A percentile compares a stretch with the other conserved stretches of the same genome.
phyloP scores from a whole-genome alignment of 202 grass and related monocot genomes.

The Saccharum hybrid region DNA sequence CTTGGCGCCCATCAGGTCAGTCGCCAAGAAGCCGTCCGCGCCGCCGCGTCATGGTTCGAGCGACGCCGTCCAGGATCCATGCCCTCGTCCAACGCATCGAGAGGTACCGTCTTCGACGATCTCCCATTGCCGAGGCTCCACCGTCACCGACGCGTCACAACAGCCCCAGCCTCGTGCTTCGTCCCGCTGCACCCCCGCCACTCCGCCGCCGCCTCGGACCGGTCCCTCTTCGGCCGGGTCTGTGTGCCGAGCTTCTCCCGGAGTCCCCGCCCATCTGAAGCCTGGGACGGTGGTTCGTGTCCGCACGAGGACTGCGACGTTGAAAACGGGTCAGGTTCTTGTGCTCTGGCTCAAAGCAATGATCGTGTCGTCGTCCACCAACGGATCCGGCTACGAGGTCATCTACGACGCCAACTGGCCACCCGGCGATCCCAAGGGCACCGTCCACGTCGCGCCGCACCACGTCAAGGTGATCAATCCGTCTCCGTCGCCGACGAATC shows the following conservation, averaged over 20 bases:
- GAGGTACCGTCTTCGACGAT: accelerated
- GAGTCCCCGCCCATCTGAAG: background rate
- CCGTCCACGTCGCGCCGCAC: background rate
- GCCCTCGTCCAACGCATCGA: no score
- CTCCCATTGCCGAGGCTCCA: background rate
- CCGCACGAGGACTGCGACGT: background rate
- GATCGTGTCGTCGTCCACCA: background rate
- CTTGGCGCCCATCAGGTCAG: background rate
- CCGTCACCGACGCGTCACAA: background rate
- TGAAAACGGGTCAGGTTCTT: background rate
- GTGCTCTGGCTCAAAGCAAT: constrained; percentile 11
- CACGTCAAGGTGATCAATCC: background rate
- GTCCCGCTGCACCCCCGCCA: background rate
- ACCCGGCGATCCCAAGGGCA: background rate
- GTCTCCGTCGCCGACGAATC: background rate
- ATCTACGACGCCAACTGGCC: constrained; percentile 5
- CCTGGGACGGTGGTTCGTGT: background rate
- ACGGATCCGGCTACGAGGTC: background rate
- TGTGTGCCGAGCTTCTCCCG: background rate
- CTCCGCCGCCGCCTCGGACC: background rate
- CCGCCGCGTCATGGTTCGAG: no score
- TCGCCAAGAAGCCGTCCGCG: background rate
- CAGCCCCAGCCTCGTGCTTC: background rate
- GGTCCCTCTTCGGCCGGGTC: background rate
- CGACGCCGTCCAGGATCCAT: background rate